These are phyloP conservation scores for Oenanthe javanica DNA, from an alignment of 140 eudicot genomes.

Conservation along the genomic window DNA sequence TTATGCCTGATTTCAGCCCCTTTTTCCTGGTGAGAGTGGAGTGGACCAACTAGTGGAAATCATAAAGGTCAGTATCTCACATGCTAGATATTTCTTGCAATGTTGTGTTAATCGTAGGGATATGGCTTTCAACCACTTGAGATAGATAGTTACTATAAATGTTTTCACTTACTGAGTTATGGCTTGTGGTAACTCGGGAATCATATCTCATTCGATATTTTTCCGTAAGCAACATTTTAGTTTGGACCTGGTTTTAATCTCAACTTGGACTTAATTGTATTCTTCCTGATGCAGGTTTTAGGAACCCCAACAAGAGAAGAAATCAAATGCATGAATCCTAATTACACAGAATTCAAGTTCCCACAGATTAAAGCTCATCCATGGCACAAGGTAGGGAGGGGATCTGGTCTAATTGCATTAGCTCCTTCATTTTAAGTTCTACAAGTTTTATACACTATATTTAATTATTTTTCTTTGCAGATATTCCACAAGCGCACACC, in stretches of 20 bases:
- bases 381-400: conserved; percentile 69
- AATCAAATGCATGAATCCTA: conserved; percentile 97
- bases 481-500: conserved; percentile 92
- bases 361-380: conserved; percentile 99
- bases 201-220: neutral
- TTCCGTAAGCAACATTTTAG: neutral
- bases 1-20: conserved; percentile 45
- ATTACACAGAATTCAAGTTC: conserved; percentile 91
- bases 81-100: neutral
- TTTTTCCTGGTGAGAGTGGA: conserved; percentile 56
- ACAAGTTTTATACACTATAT: conserved; percentile 2
- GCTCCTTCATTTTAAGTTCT: no score
- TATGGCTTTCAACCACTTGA: neutral
- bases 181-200: neutral
- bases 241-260: neutral
- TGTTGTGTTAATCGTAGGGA: neutral
- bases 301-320: conserved; percentile 99
- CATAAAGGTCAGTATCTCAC: conserved; percentile 54
- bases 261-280: neutral
- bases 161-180: neutral
- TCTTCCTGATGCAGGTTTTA: conserved; percentile 52
- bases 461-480: conserved; percentile 25
- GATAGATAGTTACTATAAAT: neutral
- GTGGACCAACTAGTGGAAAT: conserved; percentile 94
- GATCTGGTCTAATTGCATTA: neutral